Evolutionary conservation across 1,284 basidiomycete genomes (phyloP), one percentile per base, ranked within the genome.

Genomic region (Leccinum subfulvum): DNA sequence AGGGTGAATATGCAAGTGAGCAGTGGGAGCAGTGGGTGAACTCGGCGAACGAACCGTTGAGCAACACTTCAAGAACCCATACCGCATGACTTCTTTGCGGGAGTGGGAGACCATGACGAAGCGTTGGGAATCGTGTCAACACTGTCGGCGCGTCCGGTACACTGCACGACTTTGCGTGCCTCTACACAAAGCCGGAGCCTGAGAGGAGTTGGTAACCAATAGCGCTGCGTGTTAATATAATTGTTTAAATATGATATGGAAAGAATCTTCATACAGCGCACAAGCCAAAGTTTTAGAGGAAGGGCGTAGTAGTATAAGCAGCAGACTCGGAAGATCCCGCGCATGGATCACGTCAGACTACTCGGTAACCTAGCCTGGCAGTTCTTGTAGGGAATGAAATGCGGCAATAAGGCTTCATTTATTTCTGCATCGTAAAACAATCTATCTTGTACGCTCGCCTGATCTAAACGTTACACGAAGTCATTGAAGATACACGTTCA

Each of bases 311-410:
- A 37, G 35, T 37, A 14, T 56, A 76, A 71, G 60, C 73, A 75
- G 60, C 79, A 77, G 37, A 37, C 37, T 37, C 37, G 14, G 63
- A 80, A 76, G 61, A 84, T 84, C 30, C 83, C 83, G 66, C 86
- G 88, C 86, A 30, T 30, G 30, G 30, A 88, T 21, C 30, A 28
- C 21, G 23, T 35, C 58, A 10, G 49, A 30, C 30, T 30, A 13
- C 51, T 23, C 23, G 49, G 49, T 51, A 26, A 16, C 21, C 16
- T 14, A 49, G 10, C 47, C 37, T 37, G 37, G 37, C 37, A 37
- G 47, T 57, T 54, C 26, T n/a, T 28, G 28, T 28, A 41, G 11
- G 55, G 21, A 35, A 30, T n/a, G 6, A 14, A 16, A 11, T 10
- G 10, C 1, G 21, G 26, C 18, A 56, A 56, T 9, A 14, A 39